Conservation (phyloP, 495 filamentous ascomycete genomes). For the Lasiosphaeria ovina region DNA sequence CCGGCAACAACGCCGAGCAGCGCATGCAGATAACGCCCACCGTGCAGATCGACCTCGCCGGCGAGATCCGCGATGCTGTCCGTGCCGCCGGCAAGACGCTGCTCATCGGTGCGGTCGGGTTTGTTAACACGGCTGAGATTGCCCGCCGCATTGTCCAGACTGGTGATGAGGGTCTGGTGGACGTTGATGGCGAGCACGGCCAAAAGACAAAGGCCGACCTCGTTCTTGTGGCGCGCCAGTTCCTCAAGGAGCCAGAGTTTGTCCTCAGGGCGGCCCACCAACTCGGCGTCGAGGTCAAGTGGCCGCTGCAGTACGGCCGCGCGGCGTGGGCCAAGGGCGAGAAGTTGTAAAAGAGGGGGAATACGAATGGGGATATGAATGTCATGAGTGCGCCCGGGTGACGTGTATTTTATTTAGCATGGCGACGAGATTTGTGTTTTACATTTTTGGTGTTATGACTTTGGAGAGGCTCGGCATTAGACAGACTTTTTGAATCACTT, state of each 20-base stretch:
- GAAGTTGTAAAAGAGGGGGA: slow-evolving; percentile 12
- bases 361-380: too few species aligned
- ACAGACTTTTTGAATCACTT: too few species aligned
- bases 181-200: slow-evolving; percentile 45
- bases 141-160: slow-evolving; percentile 59
- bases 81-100: slow-evolving; percentile 46
- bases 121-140: slow-evolving; percentile 62
- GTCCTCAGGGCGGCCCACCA: slow-evolving; percentile 58
- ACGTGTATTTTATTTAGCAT: too few species aligned
- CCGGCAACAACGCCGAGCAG: slow-evolving; percentile 62
- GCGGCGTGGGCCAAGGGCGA: slow-evolving; percentile 22
- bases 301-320: slow-evolving; percentile 54
- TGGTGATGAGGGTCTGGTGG: slow-evolving; percentile 25
- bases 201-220: slow-evolving; percentile 56
- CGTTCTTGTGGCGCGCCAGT: slow-evolving; percentile 63
- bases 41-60: slow-evolving; percentile 66
- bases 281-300: slow-evolving; percentile 56
- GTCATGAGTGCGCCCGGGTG: too few species aligned
- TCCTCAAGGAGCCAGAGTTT: slow-evolving; percentile 67
- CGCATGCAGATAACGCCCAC: slow-evolving; percentile 54
- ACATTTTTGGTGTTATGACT: too few species aligned
- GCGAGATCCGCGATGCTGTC: slow-evolving; percentile 55
- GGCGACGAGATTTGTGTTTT: too few species aligned
- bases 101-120: slow-evolving; percentile 69
- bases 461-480: too few species aligned